Percentiles rank a stretch among this genome's conserved stretches.
phyloP scores from a whole-genome alignment of 441 rosid genomes.

The Erodium moschatum region DNA sequence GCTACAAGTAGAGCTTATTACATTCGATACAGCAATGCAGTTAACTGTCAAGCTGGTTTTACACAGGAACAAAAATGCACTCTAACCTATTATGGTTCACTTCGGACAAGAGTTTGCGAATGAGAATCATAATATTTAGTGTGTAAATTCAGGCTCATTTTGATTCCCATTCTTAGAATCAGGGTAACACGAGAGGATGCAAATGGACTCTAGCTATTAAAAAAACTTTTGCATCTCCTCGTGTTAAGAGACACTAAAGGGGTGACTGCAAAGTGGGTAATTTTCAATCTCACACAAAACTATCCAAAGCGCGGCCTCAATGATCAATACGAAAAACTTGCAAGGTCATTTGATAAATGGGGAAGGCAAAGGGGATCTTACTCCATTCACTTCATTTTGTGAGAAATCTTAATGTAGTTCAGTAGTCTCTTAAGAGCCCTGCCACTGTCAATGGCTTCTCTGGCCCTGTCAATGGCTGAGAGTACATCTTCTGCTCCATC shows the following conservation, averaged over 20 bases:
- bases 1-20: background rate
- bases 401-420: slow-evolving; percentile 66
- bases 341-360: no score
- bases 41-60: background rate
- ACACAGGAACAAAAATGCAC: background rate
- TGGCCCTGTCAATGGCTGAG: slow-evolving; percentile 73
- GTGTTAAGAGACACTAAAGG: no score
- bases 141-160: background rate
- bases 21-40: background rate
- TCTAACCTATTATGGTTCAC: background rate
- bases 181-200: no score
- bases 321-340: background rate
- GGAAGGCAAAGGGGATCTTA: background rate
- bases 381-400: slow-evolving; percentile 33
- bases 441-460: slow-evolving; percentile 89
- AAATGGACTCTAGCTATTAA: no score
- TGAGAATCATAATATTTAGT: background rate
- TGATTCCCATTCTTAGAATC: background rate
- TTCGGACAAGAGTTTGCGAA: background rate
- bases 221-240: no score
- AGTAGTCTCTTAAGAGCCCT: slow-evolving; percentile 60
- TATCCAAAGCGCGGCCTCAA: background rate
- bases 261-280: background rate
- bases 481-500: slow-evolving; percentile 66
- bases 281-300: background rate